A percentile compares a stretch with the other conserved stretches of the same genome.
phyloP scores from a whole-genome alignment of 257 asterid species.

The Verbena officinalis region DNA sequence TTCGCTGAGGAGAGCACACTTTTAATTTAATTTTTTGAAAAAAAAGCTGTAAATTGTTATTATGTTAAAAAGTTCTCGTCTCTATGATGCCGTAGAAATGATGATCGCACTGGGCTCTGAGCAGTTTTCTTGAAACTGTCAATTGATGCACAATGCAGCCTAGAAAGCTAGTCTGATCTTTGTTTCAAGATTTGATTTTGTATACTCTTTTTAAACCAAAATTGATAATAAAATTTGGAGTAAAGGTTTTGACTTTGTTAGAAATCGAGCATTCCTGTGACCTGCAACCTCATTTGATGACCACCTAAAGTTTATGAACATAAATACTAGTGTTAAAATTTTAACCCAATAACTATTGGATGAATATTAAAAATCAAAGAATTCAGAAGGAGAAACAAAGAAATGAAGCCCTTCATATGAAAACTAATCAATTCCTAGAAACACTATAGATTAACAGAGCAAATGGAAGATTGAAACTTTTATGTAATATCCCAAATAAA shows the following conservation, averaged over 20 bases:
- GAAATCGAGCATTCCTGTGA: too few species aligned
- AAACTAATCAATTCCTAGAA: too few species aligned
- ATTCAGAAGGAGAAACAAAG: too few species aligned
- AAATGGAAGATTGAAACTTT: neutral
- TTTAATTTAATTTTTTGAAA: neutral
- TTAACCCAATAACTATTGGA: too few species aligned
- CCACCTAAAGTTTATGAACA: too few species aligned
- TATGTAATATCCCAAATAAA: neutral
- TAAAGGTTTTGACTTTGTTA: too few species aligned
- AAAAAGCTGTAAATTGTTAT: neutral
- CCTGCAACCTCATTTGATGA: too few species aligned
- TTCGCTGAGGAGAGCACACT: conserved; percentile 48
- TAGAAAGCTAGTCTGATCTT: conserved; percentile 76
- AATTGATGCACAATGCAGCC: conserved; percentile 78
- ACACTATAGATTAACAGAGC: neutral
- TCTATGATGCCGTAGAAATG: conserved; percentile 38
- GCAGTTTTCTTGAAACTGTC: conserved; percentile 37
- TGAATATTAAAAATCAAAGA: too few species aligned
- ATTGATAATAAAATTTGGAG: too few species aligned
- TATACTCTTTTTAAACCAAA: neutral
- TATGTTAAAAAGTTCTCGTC: neutral
- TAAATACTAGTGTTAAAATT: too few species aligned
- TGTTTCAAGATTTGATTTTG: neutral
- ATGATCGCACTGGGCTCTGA: conserved; percentile 94
- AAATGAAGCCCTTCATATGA: too few species aligned